A percentile compares a stretch with the other conserved stretches of the same genome.
Evolutionary conservation across 2,329 filamentous ascomycete species (phyloP).

Genomic region (Elsinoe necatrix): DNA sequence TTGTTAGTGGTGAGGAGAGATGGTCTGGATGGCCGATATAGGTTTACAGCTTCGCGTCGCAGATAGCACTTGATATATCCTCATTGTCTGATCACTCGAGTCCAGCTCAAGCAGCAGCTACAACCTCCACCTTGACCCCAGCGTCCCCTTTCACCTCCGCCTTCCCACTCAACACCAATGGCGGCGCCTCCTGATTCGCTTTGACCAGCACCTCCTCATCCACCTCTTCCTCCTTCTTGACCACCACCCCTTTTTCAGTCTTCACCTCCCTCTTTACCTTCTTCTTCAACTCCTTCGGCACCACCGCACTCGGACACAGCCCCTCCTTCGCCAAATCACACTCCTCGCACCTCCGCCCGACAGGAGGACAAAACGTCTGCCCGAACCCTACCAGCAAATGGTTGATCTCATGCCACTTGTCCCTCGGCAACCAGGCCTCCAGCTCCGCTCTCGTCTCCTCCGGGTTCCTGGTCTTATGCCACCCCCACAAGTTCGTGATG

Average conservation of each 20-base stretch:
- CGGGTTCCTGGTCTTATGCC: conserved; percentile 72
- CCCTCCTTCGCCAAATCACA: conserved; percentile 71
- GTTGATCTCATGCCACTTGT: conserved; percentile 90
- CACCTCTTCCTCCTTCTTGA: conserved; percentile 24
- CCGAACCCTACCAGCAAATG: conserved; percentile 79
- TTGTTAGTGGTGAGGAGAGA: no score
- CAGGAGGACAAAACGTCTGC: conserved; percentile 75
- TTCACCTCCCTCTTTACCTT: conserved; percentile 37
- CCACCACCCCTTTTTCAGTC: conserved; percentile 26
- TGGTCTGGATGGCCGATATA: no score
- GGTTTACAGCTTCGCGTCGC: no score
- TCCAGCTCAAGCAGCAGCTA: not conserved
- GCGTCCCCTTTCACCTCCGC: not conserved
- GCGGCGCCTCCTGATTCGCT: conserved; percentile 13
- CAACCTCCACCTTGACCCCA: conserved; percentile 13
- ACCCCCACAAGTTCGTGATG: conserved; percentile 90
- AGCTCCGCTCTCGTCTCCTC: conserved; percentile 72
- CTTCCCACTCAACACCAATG: not conserved
- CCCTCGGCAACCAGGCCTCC: conserved; percentile 72
- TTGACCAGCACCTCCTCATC: conserved; percentile 10
- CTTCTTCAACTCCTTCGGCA: conserved; percentile 43
- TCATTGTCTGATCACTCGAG: not conserved
- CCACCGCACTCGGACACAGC: conserved; percentile 54
- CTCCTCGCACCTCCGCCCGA: conserved; percentile 72
- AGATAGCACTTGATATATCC: no score